Conservation (phyloP, 179 eudicot genomes). For the Spinacia oleracea region DNA sequence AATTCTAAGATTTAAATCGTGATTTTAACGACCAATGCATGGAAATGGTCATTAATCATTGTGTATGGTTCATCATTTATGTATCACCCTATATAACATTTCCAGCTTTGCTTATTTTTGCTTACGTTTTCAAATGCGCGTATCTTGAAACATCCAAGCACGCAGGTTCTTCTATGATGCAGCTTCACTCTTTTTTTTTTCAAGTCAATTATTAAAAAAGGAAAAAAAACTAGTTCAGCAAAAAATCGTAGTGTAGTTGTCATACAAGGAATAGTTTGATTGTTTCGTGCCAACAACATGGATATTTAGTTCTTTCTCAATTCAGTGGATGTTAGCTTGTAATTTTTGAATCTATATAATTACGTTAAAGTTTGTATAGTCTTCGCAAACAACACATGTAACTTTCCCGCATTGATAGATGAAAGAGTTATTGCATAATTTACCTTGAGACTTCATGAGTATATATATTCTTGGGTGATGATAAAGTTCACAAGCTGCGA, state of each 20-base stretch:
- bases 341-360: slow-evolving; percentile 20
- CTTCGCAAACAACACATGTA: too few species aligned
- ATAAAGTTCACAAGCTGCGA: too few species aligned
- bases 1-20: too few species aligned
- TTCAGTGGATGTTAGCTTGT: slow-evolving; percentile 5
- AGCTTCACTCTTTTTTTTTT: not conserved
- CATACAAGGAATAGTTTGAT: slow-evolving; percentile 1
- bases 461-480: too few species aligned
- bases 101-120: slow-evolving; percentile 1
- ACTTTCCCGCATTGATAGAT: too few species aligned
- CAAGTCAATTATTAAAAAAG: not conserved
- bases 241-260: not conserved
- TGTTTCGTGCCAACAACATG: slow-evolving; percentile 25
- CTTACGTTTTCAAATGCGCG: slow-evolving; percentile 36
- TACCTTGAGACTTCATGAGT: too few species aligned
- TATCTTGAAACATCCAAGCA: slow-evolving; percentile 17
- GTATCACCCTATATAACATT: not conserved
- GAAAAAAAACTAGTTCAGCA: not conserved
- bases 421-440: too few species aligned
- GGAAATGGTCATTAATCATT: not conserved
- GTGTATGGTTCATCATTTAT: not conserved
- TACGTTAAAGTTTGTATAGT: too few species aligned
- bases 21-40: too few species aligned
- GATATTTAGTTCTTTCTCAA: not conserved
- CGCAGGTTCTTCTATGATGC: slow-evolving; percentile 10